Conservation (phyloP, 306 rosid species). For the Vachellia collinsii region DNA sequence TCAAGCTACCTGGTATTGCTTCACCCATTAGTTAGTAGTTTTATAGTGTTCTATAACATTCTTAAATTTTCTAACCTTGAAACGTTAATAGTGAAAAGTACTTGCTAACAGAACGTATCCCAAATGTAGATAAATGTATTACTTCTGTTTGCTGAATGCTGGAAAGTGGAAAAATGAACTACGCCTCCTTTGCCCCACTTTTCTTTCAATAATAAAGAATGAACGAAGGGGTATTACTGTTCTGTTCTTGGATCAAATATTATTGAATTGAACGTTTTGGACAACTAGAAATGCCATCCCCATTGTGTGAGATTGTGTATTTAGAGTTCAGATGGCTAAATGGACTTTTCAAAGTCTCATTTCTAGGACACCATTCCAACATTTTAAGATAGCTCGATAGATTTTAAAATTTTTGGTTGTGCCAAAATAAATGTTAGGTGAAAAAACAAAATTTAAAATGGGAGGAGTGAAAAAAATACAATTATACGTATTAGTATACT, state of each 20-base stretch:
- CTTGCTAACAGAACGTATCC: conserved; percentile 15
- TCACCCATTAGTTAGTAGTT: conserved; percentile 20
- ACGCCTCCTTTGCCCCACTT: conserved; percentile 2
- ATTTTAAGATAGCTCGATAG: no score
- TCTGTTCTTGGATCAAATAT: neutral
- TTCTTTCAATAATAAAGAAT: conserved; percentile 2
- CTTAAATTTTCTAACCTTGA: conserved; percentile 20
- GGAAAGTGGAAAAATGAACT: conserved; percentile 4
- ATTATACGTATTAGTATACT: no score
- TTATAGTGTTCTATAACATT: conserved; percentile 29
- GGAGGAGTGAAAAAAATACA: no score
- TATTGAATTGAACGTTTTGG: neutral
- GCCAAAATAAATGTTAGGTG: no score
- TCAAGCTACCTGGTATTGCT: conserved; percentile 31
- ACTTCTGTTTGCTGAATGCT: conserved; percentile 26
- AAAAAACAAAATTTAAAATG: no score
- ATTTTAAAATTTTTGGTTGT: no score
- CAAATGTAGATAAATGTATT: conserved; percentile 22
- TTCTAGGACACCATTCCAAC: no score
- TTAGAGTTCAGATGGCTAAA: no score
- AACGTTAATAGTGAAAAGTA: neutral
- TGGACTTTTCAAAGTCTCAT: no score
- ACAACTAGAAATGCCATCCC: neutral
- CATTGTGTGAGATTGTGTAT: neutral
- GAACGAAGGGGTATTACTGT: neutral